Percentiles rank a stretch among this genome's conserved stretches.
Evolutionary conservation across 345 rosid species (phyloP).

Genomic region (Euphorbia tirucalli): DNA sequence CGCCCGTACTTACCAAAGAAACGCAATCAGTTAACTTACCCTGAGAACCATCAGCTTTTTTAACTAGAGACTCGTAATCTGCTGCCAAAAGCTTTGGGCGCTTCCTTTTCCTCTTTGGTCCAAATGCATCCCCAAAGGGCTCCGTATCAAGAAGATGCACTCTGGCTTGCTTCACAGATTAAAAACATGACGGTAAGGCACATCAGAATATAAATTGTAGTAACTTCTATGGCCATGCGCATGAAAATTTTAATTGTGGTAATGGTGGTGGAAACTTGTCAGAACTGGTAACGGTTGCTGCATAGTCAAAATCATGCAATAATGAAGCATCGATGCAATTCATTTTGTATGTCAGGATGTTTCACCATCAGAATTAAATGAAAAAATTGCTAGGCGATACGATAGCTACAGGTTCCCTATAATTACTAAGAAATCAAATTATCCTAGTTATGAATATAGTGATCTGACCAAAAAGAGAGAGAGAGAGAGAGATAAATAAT

Average conservation of each 20-base stretch:
- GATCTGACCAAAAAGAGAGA: no score
- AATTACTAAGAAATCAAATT: neutral
- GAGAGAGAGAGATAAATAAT: neutral
- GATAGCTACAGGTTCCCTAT: no score
- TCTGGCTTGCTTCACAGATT: conserved; percentile 63
- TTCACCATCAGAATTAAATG: no score
- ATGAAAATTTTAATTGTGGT: no score
- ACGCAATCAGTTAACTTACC: conserved; percentile 38
- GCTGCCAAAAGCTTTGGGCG: conserved; percentile 80
- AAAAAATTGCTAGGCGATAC: no score
- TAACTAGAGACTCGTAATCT: conserved; percentile 71
- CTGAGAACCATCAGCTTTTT: conserved; percentile 80
- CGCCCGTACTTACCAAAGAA: no score
- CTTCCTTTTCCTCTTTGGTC: conserved; percentile 71
- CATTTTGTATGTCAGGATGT: no score
- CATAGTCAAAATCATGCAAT: no score
- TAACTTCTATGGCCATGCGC: no score
- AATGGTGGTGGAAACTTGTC: no score
- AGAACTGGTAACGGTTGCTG: no score
- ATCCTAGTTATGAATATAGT: neutral
- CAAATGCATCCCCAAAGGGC: conserved; percentile 87
- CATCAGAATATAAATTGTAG: neutral
- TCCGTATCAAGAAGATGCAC: conserved; percentile 82
- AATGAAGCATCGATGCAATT: no score
- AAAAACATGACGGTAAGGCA: neutral